Conservation (phyloP, 2,329 filamentous ascomycete species). For the Aspergillus sp. region DNA sequence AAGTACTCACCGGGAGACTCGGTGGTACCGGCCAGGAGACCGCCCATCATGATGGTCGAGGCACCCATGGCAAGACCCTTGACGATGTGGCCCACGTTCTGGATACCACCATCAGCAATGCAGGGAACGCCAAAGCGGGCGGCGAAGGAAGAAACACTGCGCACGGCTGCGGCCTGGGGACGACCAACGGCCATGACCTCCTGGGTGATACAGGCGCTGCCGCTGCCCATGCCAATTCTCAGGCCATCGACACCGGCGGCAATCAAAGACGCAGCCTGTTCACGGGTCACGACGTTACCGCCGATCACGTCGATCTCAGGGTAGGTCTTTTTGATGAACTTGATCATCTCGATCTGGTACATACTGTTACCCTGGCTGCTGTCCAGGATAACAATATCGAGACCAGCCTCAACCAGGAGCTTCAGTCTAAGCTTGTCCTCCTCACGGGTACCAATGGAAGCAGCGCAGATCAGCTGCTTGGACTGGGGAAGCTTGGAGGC, state of each 20-base stretch:
- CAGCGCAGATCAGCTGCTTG: slow-evolving; percentile 95
- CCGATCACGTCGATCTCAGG: slow-evolving; percentile 90
- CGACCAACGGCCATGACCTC: slow-evolving; percentile 99
- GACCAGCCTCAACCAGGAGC: slow-evolving; percentile 87
- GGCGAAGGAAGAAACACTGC: slow-evolving; percentile 85
- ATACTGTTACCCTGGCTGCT: slow-evolving; percentile 97
- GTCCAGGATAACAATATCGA: slow-evolving; percentile 94
- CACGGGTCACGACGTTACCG: slow-evolving; percentile 96
- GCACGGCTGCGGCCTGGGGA: slow-evolving; percentile 90
- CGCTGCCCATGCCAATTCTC: slow-evolving; percentile 97
- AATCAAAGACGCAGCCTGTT: slow-evolving; percentile 90
- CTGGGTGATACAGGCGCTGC: slow-evolving; percentile 97
- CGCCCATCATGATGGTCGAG: slow-evolving; percentile 98
- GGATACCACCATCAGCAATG: slow-evolving; percentile 95
- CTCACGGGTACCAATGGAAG: slow-evolving; percentile 90
- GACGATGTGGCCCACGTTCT: slow-evolving; percentile 98
- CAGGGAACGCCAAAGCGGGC: slow-evolving; percentile 93
- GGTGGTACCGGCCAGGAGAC: slow-evolving; percentile 92
- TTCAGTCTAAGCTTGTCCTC: slow-evolving; percentile 85
- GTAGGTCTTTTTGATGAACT: slow-evolving; percentile 86
- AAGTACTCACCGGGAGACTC: slow-evolving; percentile 97
- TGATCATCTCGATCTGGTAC: slow-evolving; percentile 98
- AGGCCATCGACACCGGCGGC: slow-evolving; percentile 93
- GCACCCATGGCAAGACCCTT: slow-evolving; percentile 95
- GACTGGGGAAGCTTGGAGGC: slow-evolving; percentile 95